phyloP scores from a whole-genome alignment of 1,139 yeast genomes.

The Debaryomyces subglobosus region DNA sequence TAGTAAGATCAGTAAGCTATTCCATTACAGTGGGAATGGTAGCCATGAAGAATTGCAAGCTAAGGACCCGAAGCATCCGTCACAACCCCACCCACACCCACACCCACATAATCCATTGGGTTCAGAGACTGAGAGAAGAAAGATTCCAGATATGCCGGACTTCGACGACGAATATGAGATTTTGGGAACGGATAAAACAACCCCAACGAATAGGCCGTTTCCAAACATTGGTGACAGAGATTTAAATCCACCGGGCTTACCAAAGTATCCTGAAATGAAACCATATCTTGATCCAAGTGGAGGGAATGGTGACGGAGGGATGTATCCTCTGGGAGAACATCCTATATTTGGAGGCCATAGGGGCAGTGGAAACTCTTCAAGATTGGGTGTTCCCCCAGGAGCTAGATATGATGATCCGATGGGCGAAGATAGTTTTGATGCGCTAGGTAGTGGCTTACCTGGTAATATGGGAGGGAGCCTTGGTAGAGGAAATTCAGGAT shows the following conservation, averaged over 20 bases:
- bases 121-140: conserved; percentile 3
- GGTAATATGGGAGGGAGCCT: conserved; percentile 24
- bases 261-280: conserved; percentile 43
- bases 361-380: conserved; percentile 23
- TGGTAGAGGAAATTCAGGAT: conserved; percentile 21
- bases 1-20: background rate
- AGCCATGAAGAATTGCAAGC: background rate
- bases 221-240: conserved; percentile 54
- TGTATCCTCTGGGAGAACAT: conserved; percentile 55
- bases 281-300: conserved; percentile 40
- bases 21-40: background rate
- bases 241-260: conserved; percentile 52
- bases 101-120: conserved; percentile 1
- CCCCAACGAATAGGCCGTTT: conserved; percentile 13
- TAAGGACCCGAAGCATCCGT: background rate
- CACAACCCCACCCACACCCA: background rate
- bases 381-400: conserved; percentile 49
- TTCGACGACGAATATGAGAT: conserved; percentile 62
- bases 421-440: conserved; percentile 45
- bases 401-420: conserved; percentile 61
- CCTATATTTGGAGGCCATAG: conserved; percentile 44
- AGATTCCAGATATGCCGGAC: conserved; percentile 47
- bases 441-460: conserved; percentile 54
- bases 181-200: conserved; percentile 14
- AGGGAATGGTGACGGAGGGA: conserved; percentile 44